These are phyloP conservation scores for Panaeolus cyanescens DNA, from an alignment of 768 basidiomycete genomes.

Conservation along the genomic window DNA sequence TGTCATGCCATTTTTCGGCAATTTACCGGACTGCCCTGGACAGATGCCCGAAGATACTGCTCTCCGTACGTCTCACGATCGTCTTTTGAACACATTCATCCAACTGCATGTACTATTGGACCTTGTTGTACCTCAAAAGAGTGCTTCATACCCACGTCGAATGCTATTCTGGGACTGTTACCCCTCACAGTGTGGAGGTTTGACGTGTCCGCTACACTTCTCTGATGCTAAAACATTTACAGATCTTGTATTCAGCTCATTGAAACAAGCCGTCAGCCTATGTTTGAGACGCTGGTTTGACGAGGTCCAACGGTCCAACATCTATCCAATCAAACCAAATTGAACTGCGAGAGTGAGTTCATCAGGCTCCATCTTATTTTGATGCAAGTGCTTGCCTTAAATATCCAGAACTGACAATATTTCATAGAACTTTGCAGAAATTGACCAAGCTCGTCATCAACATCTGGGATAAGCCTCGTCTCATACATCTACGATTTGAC, in stretches of 20 bases:
- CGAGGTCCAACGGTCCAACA: background rate
- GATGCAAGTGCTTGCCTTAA: background rate
- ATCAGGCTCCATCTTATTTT: background rate
- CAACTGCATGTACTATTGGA: background rate
- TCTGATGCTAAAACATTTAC: background rate
- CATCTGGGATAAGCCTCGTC: background rate
- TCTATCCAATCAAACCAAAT: background rate
- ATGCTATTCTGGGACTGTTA: background rate
- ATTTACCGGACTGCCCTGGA: background rate
- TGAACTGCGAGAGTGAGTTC: background rate
- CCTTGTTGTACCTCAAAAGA: background rate
- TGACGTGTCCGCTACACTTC: background rate
- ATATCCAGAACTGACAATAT: background rate
- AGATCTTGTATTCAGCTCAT: background rate
- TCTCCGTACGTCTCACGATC: background rate
- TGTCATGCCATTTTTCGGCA: background rate
- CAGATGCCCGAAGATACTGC: conserved; percentile 1
- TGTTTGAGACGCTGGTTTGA: background rate
- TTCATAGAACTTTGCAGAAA: background rate
- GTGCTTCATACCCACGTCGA: background rate
- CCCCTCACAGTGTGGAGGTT: background rate
- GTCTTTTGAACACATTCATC: background rate
- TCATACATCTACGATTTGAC: background rate
- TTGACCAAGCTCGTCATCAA: background rate
- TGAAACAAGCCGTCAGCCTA: background rate